Base-by-base conservation (phyloP, 441 rosid genomes). In the Gossypium gossypioides region DNA sequence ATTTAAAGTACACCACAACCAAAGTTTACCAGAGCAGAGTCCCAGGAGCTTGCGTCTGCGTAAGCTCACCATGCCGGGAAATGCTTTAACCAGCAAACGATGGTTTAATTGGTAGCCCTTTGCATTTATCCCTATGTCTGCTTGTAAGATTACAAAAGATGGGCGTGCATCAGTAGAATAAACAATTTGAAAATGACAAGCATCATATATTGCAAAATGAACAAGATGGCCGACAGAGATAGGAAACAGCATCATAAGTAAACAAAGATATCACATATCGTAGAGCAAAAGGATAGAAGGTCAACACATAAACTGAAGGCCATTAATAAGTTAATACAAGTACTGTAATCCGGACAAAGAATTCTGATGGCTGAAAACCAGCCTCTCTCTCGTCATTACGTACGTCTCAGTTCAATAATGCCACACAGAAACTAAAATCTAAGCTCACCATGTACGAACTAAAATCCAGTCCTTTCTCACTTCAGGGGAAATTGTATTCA, bases 41-140 rank as follows among this genome's bases (percentile, higher is more conserved):
- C 97, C 99, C 81, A 92, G 72, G 68, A 92, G 93, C 81, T 85
- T 90, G 48, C 99, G 96, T 83, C 99, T 88, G 55, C 99, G 73
- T 80, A 92, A 77, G 91, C 99, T 94, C 81, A 94, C 99, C 99
- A 94, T 94, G 51, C 76, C 34, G 59, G 80, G 74, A 79, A 40
- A 57, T 71, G 64, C 67, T 72, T 37, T 60, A 59, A 72, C 68
- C 72, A 58, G 61, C 57, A 65, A 67, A 42, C 32, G 64, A 69
- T 56, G 34, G 56, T 73, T 69, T 46, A 59, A 68, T 68, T 62
- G 69, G 34, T 34, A 37, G 40, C 55, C 77, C 61, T 75, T 42
- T 27, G 69, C 73, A 79, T 78, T 61, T 67, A 72, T 44, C 60
- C 68, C 61, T 68, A 24, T n/a, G 50, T 78, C 48, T 76, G 32